These are phyloP conservation scores for Geotrichum klebahnii DNA, from an alignment of 1,139 yeast genomes.

Conservation along the genomic window DNA sequence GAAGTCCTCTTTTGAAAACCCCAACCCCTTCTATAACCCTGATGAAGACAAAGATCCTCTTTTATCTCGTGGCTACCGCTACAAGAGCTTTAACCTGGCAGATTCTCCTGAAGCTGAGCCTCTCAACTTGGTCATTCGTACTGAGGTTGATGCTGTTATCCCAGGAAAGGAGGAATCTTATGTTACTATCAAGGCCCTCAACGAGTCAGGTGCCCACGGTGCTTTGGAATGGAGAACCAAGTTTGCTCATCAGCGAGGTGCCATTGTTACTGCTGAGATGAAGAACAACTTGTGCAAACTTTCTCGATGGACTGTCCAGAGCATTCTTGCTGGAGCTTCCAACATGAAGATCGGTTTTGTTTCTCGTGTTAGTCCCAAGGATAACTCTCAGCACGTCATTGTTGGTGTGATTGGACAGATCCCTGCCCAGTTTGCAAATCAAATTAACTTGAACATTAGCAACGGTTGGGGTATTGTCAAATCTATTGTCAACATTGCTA, in stretches of 20 bases:
- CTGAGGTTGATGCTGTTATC: slow-evolving; percentile 52
- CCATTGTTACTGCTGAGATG: slow-evolving; percentile 61
- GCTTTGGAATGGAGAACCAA: slow-evolving; percentile 58
- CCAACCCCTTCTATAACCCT: slow-evolving; percentile 49
- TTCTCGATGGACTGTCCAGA: slow-evolving; percentile 59
- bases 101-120: slow-evolving; percentile 44
- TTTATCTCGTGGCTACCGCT: slow-evolving; percentile 54
- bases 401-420: slow-evolving; percentile 56
- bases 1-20: slow-evolving; percentile 39
- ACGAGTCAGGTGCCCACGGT: slow-evolving; percentile 50
- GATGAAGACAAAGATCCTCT: slow-evolving; percentile 44
- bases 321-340: slow-evolving; percentile 52
- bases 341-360: slow-evolving; percentile 60
- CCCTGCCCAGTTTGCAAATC: slow-evolving; percentile 52
- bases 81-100: slow-evolving; percentile 49
- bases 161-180: slow-evolving; percentile 37
- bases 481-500: slow-evolving; percentile 54
- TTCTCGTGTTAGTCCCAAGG: slow-evolving; percentile 52
- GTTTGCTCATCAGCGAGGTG: slow-evolving; percentile 57
- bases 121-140: slow-evolving; percentile 49
- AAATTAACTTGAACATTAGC: slow-evolving; percentile 50
- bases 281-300: slow-evolving; percentile 60
- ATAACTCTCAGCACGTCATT: slow-evolving; percentile 52
- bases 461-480: slow-evolving; percentile 69
- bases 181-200: slow-evolving; percentile 53